Conservation (phyloP, 2,329 filamentous ascomycete species). For the Daldinia eschscholtzii region DNA sequence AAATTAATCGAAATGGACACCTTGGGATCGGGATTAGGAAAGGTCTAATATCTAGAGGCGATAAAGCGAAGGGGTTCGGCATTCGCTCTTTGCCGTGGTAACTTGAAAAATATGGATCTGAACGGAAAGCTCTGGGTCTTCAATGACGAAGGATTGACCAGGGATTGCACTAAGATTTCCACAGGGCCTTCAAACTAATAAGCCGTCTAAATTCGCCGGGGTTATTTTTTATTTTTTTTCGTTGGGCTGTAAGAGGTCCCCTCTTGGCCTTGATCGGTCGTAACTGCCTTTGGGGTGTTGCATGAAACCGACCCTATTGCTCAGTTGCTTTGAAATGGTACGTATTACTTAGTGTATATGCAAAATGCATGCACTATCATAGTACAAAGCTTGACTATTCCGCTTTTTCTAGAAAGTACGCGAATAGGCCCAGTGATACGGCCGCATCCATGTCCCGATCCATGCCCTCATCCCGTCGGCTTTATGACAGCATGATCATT, state of each 20-base stretch:
- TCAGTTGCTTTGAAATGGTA: conserved; percentile 4
- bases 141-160: conserved; percentile 38
- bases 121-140: conserved; percentile 25
- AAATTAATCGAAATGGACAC: conserved; percentile 19
- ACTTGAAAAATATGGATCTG: conserved; percentile 29
- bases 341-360: neutral
- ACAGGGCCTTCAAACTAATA: conserved; percentile 17
- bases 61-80: conserved; percentile 36
- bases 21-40: conserved; percentile 31
- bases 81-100: conserved; percentile 35
- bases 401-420: conserved; percentile 37
- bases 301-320: conserved; percentile 33
- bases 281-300: conserved; percentile 28
- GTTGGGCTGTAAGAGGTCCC: neutral
- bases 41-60: conserved; percentile 25
- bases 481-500: conserved; percentile 14
- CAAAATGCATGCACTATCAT: conserved; percentile 1
- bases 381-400: conserved; percentile 32
- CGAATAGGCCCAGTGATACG: conserved; percentile 26
- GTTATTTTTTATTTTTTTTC: neutral
- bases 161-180: conserved; percentile 28
- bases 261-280: neutral
- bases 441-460: conserved; percentile 7
- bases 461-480: conserved; percentile 22
- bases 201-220: conserved; percentile 11